Percentiles rank a stretch among this genome's conserved stretches.
phyloP scores from a whole-genome alignment of 1,284 basidiomycete species.

The Sporisorium scitamineum region DNA sequence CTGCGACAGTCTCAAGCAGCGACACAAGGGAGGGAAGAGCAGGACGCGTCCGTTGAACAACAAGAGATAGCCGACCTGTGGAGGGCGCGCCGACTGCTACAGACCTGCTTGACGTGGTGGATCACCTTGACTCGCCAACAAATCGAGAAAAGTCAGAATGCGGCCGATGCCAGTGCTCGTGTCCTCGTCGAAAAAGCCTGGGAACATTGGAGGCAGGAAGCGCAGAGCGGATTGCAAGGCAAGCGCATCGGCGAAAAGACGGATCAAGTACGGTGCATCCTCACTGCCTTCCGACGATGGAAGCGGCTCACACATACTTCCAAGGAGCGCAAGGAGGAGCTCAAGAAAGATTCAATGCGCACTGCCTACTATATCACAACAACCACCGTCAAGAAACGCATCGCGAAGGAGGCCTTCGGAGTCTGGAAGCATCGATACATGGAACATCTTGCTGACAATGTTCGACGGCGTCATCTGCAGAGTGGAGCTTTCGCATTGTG shows the following conservation, averaged over 20 bases:
- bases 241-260: slow-evolving; percentile 21
- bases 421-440: slow-evolving; percentile 23
- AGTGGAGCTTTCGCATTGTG: slow-evolving; percentile 50
- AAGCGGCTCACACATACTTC: slow-evolving; percentile 12
- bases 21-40: slow-evolving; percentile 23
- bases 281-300: slow-evolving; percentile 51
- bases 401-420: slow-evolving; percentile 12
- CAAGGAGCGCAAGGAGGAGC: slow-evolving; percentile 30
- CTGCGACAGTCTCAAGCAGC: slow-evolving; percentile 20
- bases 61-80: slow-evolving; percentile 29
- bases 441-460: slow-evolving; percentile 16
- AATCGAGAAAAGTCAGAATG: slow-evolving; percentile 19
- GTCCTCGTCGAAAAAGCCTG: slow-evolving; percentile 32
- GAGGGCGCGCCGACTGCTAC: slow-evolving; percentile 23
- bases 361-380: slow-evolving; percentile 37
- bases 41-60: slow-evolving; percentile 1
- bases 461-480: slow-evolving; percentile 42
- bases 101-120: slow-evolving; percentile 50
- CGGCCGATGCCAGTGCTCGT: slow-evolving; percentile 21
- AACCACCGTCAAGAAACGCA: slow-evolving; percentile 9
- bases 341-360: slow-evolving; percentile 37
- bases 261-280: slow-evolving; percentile 45
- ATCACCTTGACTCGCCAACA: slow-evolving; percentile 33
- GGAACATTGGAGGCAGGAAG: slow-evolving; percentile 28
- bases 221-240: neutral